Evolutionary conservation across 2,329 filamentous ascomycete genomes (phyloP).

Genomic region (Lasiodiplodia gonubiensis): DNA sequence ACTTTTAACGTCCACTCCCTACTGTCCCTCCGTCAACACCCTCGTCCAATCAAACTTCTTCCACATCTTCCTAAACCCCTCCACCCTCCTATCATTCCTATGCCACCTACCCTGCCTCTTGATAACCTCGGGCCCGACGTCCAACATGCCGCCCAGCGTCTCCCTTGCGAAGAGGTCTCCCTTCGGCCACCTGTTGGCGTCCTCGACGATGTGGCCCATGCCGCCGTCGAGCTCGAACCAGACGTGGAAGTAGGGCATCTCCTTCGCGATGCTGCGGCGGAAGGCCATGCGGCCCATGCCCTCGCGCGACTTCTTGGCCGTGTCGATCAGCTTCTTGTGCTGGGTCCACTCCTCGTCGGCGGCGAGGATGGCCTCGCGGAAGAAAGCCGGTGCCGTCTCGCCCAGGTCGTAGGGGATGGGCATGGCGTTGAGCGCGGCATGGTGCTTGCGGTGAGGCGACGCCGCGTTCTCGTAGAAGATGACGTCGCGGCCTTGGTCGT

Average conservation of each 20-base stretch:
- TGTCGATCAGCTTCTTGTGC: constrained; percentile 94
- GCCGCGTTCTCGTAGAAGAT: constrained; percentile 98
- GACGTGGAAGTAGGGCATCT: constrained; percentile 97
- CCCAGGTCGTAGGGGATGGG: constrained; percentile 92
- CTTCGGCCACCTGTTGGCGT: constrained; percentile 80
- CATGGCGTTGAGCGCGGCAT: constrained; percentile 84
- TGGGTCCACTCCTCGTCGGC: constrained; percentile 94
- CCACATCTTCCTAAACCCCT: constrained; percentile 84
- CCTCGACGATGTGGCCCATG: constrained; percentile 89
- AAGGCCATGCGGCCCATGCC: constrained; percentile 83
- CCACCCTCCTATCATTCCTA: constrained; percentile 69
- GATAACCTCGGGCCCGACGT: constrained; percentile 78
- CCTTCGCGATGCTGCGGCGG: constrained; percentile 80
- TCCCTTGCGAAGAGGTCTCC: constrained; percentile 94
- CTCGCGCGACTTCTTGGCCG: constrained; percentile 66
- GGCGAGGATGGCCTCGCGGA: constrained; percentile 88
- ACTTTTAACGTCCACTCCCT: neutral
- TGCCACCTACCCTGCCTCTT: constrained; percentile 91
- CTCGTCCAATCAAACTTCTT: constrained; percentile 90
- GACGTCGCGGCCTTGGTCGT: constrained; percentile 88
- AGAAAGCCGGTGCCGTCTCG: constrained; percentile 90
- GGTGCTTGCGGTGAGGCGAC: constrained; percentile 74
- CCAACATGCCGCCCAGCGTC: constrained; percentile 89
- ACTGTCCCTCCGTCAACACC: constrained; percentile 59
- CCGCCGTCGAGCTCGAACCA: constrained; percentile 96